Evolutionary conservation across 176 grass and related monocot genomes (phyloP), one percentile per base, ranked within the genome.

Genomic region (Eremochloa ophiuroides): DNA sequence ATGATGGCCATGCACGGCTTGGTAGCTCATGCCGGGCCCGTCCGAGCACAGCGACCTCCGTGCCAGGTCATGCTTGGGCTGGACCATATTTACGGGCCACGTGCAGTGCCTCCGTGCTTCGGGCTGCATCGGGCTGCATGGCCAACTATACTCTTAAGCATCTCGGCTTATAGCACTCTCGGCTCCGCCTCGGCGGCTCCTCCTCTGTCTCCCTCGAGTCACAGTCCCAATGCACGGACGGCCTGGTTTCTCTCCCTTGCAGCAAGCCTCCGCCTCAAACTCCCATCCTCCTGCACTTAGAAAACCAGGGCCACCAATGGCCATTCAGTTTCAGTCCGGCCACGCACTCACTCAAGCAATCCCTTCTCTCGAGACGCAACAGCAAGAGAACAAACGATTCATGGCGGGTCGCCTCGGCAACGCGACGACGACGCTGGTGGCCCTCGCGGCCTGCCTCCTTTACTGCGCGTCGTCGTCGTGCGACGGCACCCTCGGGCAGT

Each of bases 231-330:
- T n/a, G 46, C 38, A 25, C 11, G 73, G 41, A 61, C 50, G 82
- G 8, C 83, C 83, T 71, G 10, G 41, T 72, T 85, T 84, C 33
- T 84, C 81, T 75, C 71, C 59, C n/a, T 1, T 4, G 25, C 65
- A 8, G 4, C 51, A 3, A 10, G 22, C 35, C 39, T 30, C 71
- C 13, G 11, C 53, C 65, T 70, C 83, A 62, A 39, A 7, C 38
- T 31, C 7, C 2, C 29, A 31, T 39, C 51, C 40, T 27, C 30
- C 41, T 8, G 2, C 23, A 2, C 83, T 31, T 72, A 29, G 14
- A 77, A 84, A 77, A 27, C 39, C 51, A 35, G 31, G 11, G 5
- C 23, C 2, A 10, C n/a, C 17, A 60, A 26, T 3, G 1, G 11
- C 59, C 59, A 62, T 16, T 25, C 61, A 33, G 10, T 20, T 16